These are phyloP conservation scores for Pseudocercospora fuligena DNA, from an alignment of 2,329 filamentous ascomycete genomes.

Conservation along the genomic window DNA sequence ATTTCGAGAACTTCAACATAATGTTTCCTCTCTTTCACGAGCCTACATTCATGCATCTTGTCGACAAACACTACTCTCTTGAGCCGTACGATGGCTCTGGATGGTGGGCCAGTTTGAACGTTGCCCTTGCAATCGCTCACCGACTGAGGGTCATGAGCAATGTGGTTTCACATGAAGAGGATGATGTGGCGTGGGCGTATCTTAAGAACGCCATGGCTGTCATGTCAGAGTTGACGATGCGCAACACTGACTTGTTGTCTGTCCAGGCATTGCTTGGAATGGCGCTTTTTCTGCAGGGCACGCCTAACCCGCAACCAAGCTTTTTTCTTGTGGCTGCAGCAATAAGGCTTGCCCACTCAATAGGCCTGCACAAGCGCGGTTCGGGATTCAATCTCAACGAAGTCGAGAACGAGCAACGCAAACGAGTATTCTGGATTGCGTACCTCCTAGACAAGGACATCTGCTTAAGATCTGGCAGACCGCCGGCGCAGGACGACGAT, in stretches of 20 bases:
- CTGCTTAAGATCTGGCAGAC: slow-evolving; percentile 72
- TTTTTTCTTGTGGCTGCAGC: slow-evolving; percentile 91
- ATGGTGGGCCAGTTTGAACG: slow-evolving; percentile 98
- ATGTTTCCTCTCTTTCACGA: slow-evolving; percentile 98
- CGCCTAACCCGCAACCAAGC: slow-evolving; percentile 92
- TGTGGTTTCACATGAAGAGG: slow-evolving; percentile 85
- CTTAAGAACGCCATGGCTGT: slow-evolving; percentile 96
- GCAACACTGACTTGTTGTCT: slow-evolving; percentile 91
- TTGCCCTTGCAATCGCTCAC: slow-evolving; percentile 90
- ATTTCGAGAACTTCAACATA: slow-evolving; percentile 98
- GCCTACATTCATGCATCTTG: slow-evolving; percentile 96
- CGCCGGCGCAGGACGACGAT: slow-evolving; percentile 74
- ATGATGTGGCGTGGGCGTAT: slow-evolving; percentile 92
- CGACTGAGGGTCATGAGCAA: slow-evolving; percentile 95
- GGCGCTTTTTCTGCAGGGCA: slow-evolving; percentile 92
- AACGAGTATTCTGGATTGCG: slow-evolving; percentile 77
- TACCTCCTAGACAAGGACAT: slow-evolving; percentile 77
- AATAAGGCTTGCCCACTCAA: slow-evolving; percentile 87
- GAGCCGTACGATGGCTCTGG: slow-evolving; percentile 94
- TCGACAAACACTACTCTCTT: slow-evolving; percentile 88
- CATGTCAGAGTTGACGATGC: slow-evolving; percentile 89
- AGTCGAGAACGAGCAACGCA: slow-evolving; percentile 89
- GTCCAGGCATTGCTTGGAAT: slow-evolving; percentile 94
- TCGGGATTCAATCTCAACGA: slow-evolving; percentile 92
- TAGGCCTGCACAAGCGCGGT: slow-evolving; percentile 91